phyloP scores from a whole-genome alignment of 495 filamentous ascomycete species.

The Pseudomonodictys pantanalensis region DNA sequence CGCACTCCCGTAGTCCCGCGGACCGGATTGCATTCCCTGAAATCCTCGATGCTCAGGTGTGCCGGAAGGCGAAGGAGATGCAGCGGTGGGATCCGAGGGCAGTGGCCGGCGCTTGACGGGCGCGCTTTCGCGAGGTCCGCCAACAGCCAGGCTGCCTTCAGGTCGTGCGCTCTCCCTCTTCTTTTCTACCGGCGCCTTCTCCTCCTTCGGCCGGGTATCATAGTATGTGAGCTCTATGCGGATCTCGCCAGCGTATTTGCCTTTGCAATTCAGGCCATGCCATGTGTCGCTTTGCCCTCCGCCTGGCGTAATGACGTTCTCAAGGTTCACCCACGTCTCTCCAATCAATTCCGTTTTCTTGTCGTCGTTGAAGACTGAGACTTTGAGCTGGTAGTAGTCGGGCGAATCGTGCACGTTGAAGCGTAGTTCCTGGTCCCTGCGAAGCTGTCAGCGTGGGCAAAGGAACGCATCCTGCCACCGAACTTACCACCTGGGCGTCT shows the following conservation, averaged over 20 bases:
- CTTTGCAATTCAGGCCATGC: constrained; percentile 80
- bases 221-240: constrained; percentile 96
- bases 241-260: constrained; percentile 93
- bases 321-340: constrained; percentile 82
- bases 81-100: constrained; percentile 66
- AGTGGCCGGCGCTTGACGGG: constrained; percentile 73
- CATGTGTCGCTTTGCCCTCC: constrained; percentile 91
- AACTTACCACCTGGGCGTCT: constrained; percentile 90
- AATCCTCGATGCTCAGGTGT: constrained; percentile 28
- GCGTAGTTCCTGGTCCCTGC: constrained; percentile 94
- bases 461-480: not conserved
- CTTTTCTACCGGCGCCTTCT: constrained; percentile 55
- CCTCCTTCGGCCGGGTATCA: constrained; percentile 78
- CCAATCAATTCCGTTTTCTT: constrained; percentile 95
- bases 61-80: constrained; percentile 33
- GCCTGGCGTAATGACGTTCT: constrained; percentile 74
- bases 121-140: constrained; percentile 60
- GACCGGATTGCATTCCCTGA: constrained; percentile 18
- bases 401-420: constrained; percentile 95
- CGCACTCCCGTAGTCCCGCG: constrained; percentile 33
- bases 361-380: constrained; percentile 96
- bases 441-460: constrained; percentile 31
- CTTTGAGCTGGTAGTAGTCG: constrained; percentile 90
- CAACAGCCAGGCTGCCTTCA: constrained; percentile 38
- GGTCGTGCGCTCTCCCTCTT: constrained; percentile 45